phyloP scores from a whole-genome alignment of 2,329 filamentous ascomycete genomes.

The Beauveria scarabaeidicola region DNA sequence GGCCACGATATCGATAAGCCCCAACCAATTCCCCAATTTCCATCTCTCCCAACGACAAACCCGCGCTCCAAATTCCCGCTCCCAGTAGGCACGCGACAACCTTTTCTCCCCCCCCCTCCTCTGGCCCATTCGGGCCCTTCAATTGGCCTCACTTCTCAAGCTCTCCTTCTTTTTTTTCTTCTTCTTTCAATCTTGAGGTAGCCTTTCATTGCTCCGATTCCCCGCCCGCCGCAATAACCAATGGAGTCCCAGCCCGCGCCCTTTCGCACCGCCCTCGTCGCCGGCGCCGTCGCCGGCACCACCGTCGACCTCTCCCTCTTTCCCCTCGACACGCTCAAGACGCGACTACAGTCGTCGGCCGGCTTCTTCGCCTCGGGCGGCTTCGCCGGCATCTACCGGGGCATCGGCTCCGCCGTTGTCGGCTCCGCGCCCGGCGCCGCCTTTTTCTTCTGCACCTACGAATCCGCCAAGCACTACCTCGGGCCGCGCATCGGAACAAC shows the following conservation, averaged over 20 bases:
- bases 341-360: constrained; percentile 75
- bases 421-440: constrained; percentile 90
- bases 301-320: constrained; percentile 95
- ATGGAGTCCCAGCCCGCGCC: constrained; percentile 19
- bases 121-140: too few species aligned
- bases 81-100: background rate
- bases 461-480: constrained; percentile 57
- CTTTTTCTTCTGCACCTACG: constrained; percentile 96
- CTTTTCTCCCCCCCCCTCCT: too few species aligned
- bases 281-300: constrained; percentile 85
- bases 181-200: too few species aligned
- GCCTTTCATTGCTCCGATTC: too few species aligned
- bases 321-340: constrained; percentile 98
- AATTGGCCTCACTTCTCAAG: background rate
- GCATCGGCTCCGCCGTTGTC: constrained; percentile 79
- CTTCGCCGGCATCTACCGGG: constrained; percentile 86
- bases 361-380: constrained; percentile 78
- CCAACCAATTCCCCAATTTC: background rate
- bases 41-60: background rate
- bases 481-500: constrained; percentile 19
- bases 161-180: too few species aligned
- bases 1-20: constrained; percentile 8
- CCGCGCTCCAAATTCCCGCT: background rate
- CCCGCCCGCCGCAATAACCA: too few species aligned
- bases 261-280: constrained; percentile 57